phyloP scores from a whole-genome alignment of 2,329 filamentous ascomycete species.

The Ophiostoma ulmi region DNA sequence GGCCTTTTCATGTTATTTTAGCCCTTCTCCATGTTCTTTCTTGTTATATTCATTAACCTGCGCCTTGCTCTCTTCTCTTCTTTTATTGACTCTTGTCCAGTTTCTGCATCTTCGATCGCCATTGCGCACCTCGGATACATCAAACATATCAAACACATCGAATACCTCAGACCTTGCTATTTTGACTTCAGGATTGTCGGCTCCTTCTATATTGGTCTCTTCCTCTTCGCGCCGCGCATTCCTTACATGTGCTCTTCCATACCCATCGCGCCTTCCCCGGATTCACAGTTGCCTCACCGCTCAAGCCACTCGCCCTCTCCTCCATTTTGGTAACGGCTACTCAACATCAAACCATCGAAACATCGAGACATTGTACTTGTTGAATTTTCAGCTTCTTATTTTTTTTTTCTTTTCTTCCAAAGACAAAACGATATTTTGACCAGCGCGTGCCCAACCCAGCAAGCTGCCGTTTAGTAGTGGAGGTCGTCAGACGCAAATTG shows the following conservation, averaged over 20 bases:
- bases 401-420: too few relatives aligned
- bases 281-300: background rate
- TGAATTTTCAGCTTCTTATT: too few relatives aligned
- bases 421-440: too few relatives aligned
- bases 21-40: background rate
- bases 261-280: constrained; percentile 1
- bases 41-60: background rate
- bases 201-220: background rate
- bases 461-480: background rate
- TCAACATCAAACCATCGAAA: background rate
- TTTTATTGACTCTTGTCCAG: background rate
- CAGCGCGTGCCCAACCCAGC: too few relatives aligned
- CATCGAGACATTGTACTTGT: background rate
- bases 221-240: background rate
- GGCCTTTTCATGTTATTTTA: background rate
- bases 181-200: too few relatives aligned
- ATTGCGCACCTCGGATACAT: background rate
- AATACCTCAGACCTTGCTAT: background rate
- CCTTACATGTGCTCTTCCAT: background rate
- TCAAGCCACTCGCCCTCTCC: background rate
- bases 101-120: background rate
- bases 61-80: background rate
- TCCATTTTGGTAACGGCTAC: background rate
- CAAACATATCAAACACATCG: background rate
- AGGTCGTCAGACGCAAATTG: constrained; percentile 1